phyloP scores from a whole-genome alignment of 139 green algal species.

The Picochlorum sp. region DNA sequence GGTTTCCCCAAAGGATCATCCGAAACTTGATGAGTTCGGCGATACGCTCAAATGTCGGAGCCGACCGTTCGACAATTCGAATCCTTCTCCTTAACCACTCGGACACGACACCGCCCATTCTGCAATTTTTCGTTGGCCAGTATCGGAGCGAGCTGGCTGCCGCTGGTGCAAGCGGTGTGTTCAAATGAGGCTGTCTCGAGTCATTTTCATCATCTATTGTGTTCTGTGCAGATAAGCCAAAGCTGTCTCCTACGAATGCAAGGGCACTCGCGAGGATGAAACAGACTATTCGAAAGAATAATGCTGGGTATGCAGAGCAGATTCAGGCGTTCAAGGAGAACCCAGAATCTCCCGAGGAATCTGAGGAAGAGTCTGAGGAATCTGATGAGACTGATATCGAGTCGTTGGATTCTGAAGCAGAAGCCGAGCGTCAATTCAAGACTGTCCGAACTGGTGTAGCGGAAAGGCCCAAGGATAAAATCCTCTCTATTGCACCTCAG shows the following conservation, averaged over 20 bases:
- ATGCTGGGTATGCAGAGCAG: constrained; percentile 45
- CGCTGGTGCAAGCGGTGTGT: no score
- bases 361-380: not conserved
- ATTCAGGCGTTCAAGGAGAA: constrained; percentile 42
- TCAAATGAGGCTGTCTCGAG: no score
- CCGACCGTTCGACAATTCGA: not conserved
- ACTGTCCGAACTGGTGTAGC: constrained; percentile 29
- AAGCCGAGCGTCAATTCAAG: constrained; percentile 16
- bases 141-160: not conserved
- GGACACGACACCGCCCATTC: constrained; percentile 11
- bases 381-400: constrained; percentile 6
- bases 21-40: not conserved
- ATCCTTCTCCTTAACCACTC: constrained; percentile 24
- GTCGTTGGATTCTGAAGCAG: constrained; percentile 15
- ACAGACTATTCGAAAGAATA: constrained; percentile 96
- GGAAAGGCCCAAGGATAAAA: constrained; percentile 64
- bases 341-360: constrained; percentile 14
- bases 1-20: constrained; percentile 15
- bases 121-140: not conserved
- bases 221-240: constrained; percentile 73
- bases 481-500: constrained; percentile 76
- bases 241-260: constrained; percentile 88
- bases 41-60: not conserved
- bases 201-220: no score
- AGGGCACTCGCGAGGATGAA: constrained; percentile 94